Evolutionary conservation across 148 eudicot species (phyloP), one percentile per base, ranked within the genome.

Genomic region (Amaranthus cruentus): DNA sequence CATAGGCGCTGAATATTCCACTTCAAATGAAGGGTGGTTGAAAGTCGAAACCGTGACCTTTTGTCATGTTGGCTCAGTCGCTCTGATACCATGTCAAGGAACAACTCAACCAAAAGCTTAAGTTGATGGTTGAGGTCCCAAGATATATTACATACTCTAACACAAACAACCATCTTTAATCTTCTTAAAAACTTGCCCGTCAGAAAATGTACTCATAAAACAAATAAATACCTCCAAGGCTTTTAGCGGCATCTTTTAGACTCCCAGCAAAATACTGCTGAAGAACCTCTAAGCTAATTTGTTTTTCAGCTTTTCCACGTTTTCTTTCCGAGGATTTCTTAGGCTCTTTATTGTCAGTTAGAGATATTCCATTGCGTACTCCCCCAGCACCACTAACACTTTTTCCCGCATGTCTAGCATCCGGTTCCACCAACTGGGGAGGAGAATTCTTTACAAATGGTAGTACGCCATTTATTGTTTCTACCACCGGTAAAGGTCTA

Each of bases 291-390:
- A 94, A 83, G 81, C 96, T 89, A 68, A 94, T 94, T 70, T 88
- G 81, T 79, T 94, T 94, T 84, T 94, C 97, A 65, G 91, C 91
- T 84, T 91, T 94, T 65, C 97, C 93, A 76, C 98, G 91, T 74
- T 94, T 94, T 74, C 87, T 89, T 71, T 85, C 92, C 3, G 90
- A 80, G 63, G 85, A 66, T 79, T 89, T 92, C 60, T 74, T 77
- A 54, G 59, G 59, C 72, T 83, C 87, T 80, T 78, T 84, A 55
- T 62, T 71, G 63, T 76, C 88, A 21, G 80, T 66, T 66, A 65
- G 49, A 68, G 87, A 59, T 58, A 55, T 71, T 62, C 62, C 79
- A 65, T 73, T 77, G 49, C 50, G 83, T 62, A 61, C 53, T 68
- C 64, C 82, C 44, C 64, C 78, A 69, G 76, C 71, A 64, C 75